phyloP scores from a whole-genome alignment of 2,329 filamentous ascomycete genomes.

The Achaetomium macrosporum region DNA sequence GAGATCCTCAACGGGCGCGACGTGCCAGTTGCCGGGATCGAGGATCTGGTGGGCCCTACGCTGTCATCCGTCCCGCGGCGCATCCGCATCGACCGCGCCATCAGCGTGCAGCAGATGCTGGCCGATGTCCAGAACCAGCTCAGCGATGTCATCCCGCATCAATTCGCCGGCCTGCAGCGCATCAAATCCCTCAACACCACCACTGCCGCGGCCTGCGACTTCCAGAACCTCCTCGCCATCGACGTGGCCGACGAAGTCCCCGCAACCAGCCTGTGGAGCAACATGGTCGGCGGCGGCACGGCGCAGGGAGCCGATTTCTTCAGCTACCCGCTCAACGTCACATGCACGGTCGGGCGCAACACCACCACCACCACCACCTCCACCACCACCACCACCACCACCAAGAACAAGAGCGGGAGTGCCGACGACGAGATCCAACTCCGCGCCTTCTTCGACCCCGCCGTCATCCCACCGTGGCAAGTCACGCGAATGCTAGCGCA shows the following conservation, averaged over 20 bases:
- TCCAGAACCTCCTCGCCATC: constrained; percentile 22
- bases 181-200: constrained; percentile 14
- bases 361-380: too few species aligned
- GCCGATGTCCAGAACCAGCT: constrained; percentile 15
- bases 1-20: constrained; percentile 24
- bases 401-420: neutral
- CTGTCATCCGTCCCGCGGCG: constrained; percentile 20
- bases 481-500: constrained; percentile 19
- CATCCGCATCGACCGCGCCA: constrained; percentile 10
- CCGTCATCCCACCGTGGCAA: constrained; percentile 20
- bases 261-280: constrained; percentile 20
- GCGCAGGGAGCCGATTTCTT: constrained; percentile 23
- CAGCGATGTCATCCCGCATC: constrained; percentile 18
- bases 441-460: constrained; percentile 19
- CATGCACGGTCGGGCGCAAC: constrained; percentile 14
- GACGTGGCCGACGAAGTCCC: constrained; percentile 13
- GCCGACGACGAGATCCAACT: constrained; percentile 9
- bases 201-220: constrained; percentile 17
- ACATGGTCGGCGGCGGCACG: constrained; percentile 16
- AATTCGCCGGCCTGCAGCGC: constrained; percentile 21
- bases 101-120: constrained; percentile 9
- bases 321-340: constrained; percentile 24
- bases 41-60: constrained; percentile 22
- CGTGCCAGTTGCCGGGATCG: constrained; percentile 17
- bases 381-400: too few species aligned